Percentiles rank a stretch among this genome's conserved stretches.
Conservation (phyloP, 2,329 filamentous ascomycete species). For the Fusarium kyushuense region DNA sequence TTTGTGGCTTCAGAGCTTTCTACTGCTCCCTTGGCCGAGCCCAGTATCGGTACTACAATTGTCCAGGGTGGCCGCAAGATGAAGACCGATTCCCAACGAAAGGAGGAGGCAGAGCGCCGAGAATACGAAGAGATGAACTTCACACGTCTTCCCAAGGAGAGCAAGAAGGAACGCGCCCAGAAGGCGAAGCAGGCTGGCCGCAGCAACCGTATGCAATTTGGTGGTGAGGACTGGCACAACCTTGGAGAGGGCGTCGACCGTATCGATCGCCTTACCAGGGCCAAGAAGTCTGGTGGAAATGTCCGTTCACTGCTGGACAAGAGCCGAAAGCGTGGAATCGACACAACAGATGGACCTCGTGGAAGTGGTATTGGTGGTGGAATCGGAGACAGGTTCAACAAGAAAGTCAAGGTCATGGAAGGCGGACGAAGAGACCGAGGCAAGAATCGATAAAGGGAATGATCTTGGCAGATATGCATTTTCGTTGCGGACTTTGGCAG, state of each 20-base stretch:
- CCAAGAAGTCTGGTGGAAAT: slow-evolving; percentile 69
- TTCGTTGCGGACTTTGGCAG: background rate
- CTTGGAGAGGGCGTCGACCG: slow-evolving; percentile 87
- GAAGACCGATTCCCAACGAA: slow-evolving; percentile 81
- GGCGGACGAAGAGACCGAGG: slow-evolving; percentile 59
- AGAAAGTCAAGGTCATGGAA: slow-evolving; percentile 71
- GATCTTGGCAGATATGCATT: slow-evolving; percentile 23
- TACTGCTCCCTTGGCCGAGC: slow-evolving; percentile 81
- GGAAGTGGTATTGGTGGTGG: slow-evolving; percentile 69
- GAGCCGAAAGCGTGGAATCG: slow-evolving; percentile 83
- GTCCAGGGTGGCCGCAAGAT: slow-evolving; percentile 80
- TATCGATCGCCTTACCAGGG: slow-evolving; percentile 84
- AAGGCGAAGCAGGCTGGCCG: slow-evolving; percentile 65
- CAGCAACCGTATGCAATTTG: slow-evolving; percentile 74
- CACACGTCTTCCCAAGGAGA: slow-evolving; percentile 83
- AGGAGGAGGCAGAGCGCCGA: slow-evolving; percentile 80
- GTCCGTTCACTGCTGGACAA: slow-evolving; percentile 78
- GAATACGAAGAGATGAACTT: slow-evolving; percentile 96
- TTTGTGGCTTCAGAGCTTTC: slow-evolving; percentile 90
- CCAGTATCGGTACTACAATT: slow-evolving; percentile 93
- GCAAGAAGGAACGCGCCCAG: slow-evolving; percentile 86
- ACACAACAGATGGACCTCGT: slow-evolving; percentile 76
- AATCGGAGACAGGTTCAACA: slow-evolving; percentile 81
- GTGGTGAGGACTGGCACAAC: slow-evolving; percentile 93
- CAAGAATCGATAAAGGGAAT: slow-evolving; percentile 53